Conservation (phyloP, 768 basidiomycete genomes). For the Suillus subluteus region DNA sequence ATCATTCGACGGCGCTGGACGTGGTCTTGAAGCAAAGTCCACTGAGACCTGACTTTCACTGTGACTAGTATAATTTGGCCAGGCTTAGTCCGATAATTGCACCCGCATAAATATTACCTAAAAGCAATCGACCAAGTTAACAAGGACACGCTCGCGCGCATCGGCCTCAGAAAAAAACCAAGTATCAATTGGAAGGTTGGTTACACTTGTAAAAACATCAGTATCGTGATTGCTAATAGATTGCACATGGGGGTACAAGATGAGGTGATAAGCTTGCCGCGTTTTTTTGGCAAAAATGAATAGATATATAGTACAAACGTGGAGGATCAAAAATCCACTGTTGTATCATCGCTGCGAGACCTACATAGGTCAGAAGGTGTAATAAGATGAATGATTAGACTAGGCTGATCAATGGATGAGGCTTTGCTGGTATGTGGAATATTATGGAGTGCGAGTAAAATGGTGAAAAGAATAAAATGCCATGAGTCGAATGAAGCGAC, state of each 20-base stretch:
- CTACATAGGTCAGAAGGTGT: constrained; percentile 21
- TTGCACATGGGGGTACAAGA: background rate
- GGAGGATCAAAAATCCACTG: constrained; percentile 4
- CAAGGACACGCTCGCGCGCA: background rate
- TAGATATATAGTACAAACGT: background rate
- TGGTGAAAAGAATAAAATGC: constrained; percentile 18
- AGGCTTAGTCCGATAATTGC: background rate
- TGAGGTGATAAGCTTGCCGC: background rate
- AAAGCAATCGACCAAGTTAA: background rate
- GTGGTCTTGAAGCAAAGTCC: background rate
- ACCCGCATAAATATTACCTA: constrained; percentile 10
- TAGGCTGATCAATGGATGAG: constrained; percentile 27
- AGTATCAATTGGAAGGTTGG: background rate
- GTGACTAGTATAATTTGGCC: background rate
- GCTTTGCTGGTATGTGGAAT: constrained; percentile 33
- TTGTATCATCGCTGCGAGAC: constrained; percentile 1
- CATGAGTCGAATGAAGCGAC: constrained; percentile 11
- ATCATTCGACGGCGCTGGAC: constrained; percentile 32
- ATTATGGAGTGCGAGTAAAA: constrained; percentile 21
- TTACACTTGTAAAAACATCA: constrained; percentile 2
- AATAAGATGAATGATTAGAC: constrained; percentile 34
- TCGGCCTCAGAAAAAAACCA: background rate
- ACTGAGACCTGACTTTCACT: background rate
- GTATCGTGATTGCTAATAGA: constrained; percentile 8
- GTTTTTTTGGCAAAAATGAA: background rate